Conservation (phyloP, 192 early-diverging fungal species). For the Coemansia guatemalensis region DNA sequence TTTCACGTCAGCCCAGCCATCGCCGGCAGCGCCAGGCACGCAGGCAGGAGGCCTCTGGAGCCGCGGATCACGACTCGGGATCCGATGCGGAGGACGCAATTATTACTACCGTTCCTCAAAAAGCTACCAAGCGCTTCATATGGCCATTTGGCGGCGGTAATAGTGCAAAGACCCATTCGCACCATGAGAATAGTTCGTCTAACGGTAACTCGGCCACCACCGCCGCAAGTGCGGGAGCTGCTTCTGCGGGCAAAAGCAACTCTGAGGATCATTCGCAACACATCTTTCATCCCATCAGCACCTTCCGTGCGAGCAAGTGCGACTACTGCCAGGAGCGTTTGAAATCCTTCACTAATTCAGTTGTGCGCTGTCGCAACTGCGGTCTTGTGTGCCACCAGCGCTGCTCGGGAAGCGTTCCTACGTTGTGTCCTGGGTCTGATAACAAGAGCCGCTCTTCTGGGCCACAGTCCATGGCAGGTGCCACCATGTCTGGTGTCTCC, state of each 20-base stretch:
- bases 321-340: constrained; percentile 51
- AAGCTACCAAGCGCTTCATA: constrained; percentile 52
- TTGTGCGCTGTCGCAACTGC: constrained; percentile 46
- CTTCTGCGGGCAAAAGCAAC: constrained; percentile 8
- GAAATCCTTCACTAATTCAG: constrained; percentile 41
- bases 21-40: constrained; percentile 33
- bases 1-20: constrained; percentile 27
- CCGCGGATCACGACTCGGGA: constrained; percentile 33
- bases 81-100: constrained; percentile 52
- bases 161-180: constrained; percentile 5
- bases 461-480: not conserved
- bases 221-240: not conserved
- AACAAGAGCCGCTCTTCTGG: not conserved
- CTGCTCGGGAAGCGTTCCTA: constrained; percentile 40
- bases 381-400: constrained; percentile 54
- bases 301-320: constrained; percentile 45
- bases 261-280: constrained; percentile 23
- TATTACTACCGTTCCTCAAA: constrained; percentile 47
- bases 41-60: constrained; percentile 13
- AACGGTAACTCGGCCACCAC: not conserved
- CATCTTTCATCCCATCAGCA: constrained; percentile 45
- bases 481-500: not conserved
- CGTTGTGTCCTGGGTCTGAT: constrained; percentile 22
- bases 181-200: not conserved
- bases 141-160: constrained; percentile 47